Percentiles rank a stretch among this genome's conserved stretches.
These are phyloP conservation scores for Erythrophleum ivorense DNA, from an alignment of 331 rosid species.

Conservation along the genomic window DNA sequence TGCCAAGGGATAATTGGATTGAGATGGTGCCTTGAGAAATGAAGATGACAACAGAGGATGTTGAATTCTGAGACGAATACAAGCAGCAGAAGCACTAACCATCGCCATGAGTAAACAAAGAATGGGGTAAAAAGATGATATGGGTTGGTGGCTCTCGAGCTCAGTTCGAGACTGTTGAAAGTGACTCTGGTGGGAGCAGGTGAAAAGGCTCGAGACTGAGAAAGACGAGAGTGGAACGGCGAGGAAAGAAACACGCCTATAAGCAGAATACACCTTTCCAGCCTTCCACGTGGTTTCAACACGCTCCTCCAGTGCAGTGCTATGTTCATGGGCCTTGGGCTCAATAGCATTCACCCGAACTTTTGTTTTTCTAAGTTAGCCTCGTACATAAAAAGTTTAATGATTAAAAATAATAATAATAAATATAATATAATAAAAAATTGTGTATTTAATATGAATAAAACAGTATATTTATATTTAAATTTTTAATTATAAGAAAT, in stretches of 20 bases:
- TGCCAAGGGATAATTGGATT: slow-evolving; percentile 36
- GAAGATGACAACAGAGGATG: slow-evolving; percentile 38
- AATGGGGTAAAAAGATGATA: background rate
- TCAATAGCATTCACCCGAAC: background rate
- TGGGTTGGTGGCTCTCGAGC: background rate
- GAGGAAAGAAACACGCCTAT: slow-evolving; percentile 77
- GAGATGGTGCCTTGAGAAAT: slow-evolving; percentile 37
- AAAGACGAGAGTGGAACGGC: slow-evolving; percentile 53
- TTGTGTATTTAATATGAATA: no score
- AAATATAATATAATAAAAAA: no score
- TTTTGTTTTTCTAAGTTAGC: background rate
- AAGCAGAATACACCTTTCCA: background rate
- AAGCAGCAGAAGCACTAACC: slow-evolving; percentile 41
- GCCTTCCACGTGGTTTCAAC: slow-evolving; percentile 56
- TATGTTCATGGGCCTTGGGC: background rate
- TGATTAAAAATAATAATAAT: no score
- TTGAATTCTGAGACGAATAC: slow-evolving; percentile 15
- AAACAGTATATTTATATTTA: no score
- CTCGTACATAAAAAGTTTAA: no score
- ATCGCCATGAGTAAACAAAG: slow-evolving; percentile 53
- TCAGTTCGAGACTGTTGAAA: background rate
- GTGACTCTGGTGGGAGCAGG: slow-evolving; percentile 5
- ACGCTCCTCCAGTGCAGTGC: background rate
- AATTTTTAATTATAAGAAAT: no score
- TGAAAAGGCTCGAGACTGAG: slow-evolving; percentile 20